Percentiles rank a stretch among this genome's conserved stretches.
These are phyloP conservation scores for Cyberlindnera maritima DNA, from an alignment of 805 yeast genomes.

Conservation along the genomic window DNA sequence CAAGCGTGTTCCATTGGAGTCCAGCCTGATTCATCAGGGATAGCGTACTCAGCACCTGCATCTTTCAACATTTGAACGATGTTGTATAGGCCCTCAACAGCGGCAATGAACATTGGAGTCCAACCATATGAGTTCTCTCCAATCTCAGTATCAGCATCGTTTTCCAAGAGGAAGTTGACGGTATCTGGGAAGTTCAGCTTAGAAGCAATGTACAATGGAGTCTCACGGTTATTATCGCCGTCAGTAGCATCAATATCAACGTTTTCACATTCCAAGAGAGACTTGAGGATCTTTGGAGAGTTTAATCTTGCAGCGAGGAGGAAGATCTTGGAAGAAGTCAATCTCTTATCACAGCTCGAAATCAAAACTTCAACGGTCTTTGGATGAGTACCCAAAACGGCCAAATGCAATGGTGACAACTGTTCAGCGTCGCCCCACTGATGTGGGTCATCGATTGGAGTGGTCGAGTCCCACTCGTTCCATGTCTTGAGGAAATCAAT, in stretches of 20 bases:
- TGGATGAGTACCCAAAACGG: constrained; percentile 83
- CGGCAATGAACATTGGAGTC: constrained; percentile 91
- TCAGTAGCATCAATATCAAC: constrained; percentile 65
- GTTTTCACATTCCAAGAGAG: constrained; percentile 52
- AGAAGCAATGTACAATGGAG: constrained; percentile 80
- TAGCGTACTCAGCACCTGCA: constrained; percentile 50
- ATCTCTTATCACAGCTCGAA: constrained; percentile 36
- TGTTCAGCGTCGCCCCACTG: constrained; percentile 73
- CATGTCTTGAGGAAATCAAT: constrained; percentile 56
- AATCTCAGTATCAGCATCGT: constrained; percentile 71
- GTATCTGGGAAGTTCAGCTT: constrained; percentile 55
- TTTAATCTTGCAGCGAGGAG: constrained; percentile 60
- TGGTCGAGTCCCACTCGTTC: constrained; percentile 48
- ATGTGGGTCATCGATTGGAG: constrained; percentile 53
- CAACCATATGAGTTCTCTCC: constrained; percentile 82
- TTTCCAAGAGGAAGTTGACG: constrained; percentile 51
- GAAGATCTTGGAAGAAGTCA: constrained; percentile 55
- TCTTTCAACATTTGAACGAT: constrained; percentile 55
- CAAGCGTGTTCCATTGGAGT: constrained; percentile 97
- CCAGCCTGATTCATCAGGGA: constrained; percentile 88
- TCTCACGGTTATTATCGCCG: constrained; percentile 55
- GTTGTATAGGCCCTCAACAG: constrained; percentile 72
- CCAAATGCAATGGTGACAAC: constrained; percentile 77
- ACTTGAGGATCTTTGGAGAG: constrained; percentile 51
- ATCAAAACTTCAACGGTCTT: constrained; percentile 63